phyloP scores from a whole-genome alignment of 106 monocot species.

The Triglochin maritima region DNA sequence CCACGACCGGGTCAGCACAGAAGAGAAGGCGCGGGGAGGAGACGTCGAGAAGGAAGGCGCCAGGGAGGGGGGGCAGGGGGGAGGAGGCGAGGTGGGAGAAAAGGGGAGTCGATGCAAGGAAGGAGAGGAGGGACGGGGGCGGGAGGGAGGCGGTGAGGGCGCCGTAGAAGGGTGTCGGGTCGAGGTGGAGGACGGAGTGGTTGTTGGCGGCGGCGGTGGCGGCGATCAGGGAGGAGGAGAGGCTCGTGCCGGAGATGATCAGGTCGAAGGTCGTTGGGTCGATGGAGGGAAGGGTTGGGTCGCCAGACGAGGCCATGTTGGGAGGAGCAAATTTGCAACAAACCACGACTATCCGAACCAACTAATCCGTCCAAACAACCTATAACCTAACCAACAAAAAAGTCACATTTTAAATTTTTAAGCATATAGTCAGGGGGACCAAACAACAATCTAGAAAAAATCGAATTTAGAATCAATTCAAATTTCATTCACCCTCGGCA shows the following conservation, averaged over 20 bases:
- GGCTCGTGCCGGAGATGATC: conserved; percentile 66
- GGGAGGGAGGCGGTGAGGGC: conserved; percentile 75
- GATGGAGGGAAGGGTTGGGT: conserved; percentile 3
- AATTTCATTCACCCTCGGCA: no score
- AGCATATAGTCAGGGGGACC: no score
- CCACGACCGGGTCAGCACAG: conserved; percentile 73
- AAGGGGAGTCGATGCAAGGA: conserved; percentile 1
- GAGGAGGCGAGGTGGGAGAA: not conserved
- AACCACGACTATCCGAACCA: no score
- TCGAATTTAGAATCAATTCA: no score
- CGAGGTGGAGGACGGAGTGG: conserved; percentile 88
- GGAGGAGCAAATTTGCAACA: no score
- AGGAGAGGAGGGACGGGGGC: conserved; percentile 21
- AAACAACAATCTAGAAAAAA: no score
- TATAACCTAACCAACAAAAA: no score
- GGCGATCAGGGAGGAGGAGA: conserved; percentile 61
- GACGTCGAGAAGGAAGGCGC: conserved; percentile 48
- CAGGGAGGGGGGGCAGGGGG: conserved; percentile 42
- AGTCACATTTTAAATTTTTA: no score
- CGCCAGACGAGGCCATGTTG: no score
- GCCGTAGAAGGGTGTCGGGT: conserved; percentile 83
- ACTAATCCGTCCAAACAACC: no score
- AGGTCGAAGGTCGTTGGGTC: conserved; percentile 58
- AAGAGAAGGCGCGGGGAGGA: conserved; percentile 66
- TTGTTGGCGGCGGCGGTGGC: conserved; percentile 54